phyloP scores from a whole-genome alignment of 1,139 yeast genomes.

The Meyerozyma athensensis region DNA sequence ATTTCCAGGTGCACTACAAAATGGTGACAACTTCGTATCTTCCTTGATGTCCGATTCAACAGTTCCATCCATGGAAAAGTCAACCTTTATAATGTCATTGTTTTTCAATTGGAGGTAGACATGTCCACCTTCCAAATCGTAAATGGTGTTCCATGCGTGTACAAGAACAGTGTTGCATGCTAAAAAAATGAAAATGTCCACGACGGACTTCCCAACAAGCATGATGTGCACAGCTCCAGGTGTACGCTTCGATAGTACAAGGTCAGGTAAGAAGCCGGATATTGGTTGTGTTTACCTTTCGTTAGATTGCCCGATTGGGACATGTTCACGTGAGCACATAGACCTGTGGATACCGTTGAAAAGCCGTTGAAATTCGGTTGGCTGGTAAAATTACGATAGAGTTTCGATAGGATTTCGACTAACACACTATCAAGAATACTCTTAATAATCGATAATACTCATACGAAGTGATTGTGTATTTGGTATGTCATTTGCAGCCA shows the following conservation, averaged over 20 bases:
- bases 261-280: background rate
- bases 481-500: no score
- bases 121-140: constrained; percentile 11
- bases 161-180: background rate
- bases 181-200: background rate
- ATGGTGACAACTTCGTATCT: constrained; percentile 5
- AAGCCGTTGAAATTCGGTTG: no score
- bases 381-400: no score
- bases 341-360: no score
- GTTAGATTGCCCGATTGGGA: background rate
- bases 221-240: background rate
- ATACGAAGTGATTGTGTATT: no score
- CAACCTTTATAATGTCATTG: constrained; percentile 12
- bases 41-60: background rate
- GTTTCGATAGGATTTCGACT: no score
- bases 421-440: no score
- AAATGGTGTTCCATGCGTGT: constrained; percentile 12
- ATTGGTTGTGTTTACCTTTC: background rate
- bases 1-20: constrained; percentile 27
- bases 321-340: background rate
- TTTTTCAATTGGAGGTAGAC: constrained; percentile 11
- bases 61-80: constrained; percentile 11
- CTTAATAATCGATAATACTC: no score
- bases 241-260: no score
- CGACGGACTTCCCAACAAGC: background rate